Conservation (phyloP, 1,284 basidiomycete species). For the Rhodotorula sp. region DNA sequence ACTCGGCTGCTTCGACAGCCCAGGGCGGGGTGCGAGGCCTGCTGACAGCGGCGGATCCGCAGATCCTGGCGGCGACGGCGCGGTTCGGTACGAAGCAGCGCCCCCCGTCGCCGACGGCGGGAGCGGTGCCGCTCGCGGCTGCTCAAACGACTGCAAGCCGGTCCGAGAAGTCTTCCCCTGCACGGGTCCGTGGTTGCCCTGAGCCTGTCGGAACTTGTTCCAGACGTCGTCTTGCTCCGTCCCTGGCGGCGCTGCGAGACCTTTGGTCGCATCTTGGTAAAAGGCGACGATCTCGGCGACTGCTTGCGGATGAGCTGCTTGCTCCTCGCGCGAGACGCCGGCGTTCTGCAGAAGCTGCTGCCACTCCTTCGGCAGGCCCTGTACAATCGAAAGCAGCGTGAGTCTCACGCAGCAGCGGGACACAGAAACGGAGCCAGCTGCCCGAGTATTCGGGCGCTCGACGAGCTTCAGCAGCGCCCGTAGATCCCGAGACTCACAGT, state of each 20-base stretch:
- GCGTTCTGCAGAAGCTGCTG: slow-evolving; percentile 94
- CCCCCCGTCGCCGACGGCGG: slow-evolving; percentile 29
- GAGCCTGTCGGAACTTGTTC: slow-evolving; percentile 62
- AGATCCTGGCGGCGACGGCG: slow-evolving; percentile 26
- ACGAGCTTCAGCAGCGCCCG: too few relatives aligned
- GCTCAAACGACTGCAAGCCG: slow-evolving; percentile 28
- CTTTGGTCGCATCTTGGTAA: slow-evolving; percentile 64
- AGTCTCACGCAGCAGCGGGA: not conserved
- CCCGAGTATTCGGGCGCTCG: too few relatives aligned
- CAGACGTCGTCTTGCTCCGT: slow-evolving; percentile 62
- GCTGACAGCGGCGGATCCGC: slow-evolving; percentile 17
- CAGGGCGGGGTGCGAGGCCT: slow-evolving; percentile 19
- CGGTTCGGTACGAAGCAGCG: slow-evolving; percentile 23
- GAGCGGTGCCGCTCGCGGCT: slow-evolving; percentile 38
- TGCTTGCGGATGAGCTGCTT: slow-evolving; percentile 96
- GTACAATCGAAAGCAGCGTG: not conserved
- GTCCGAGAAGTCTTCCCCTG: slow-evolving; percentile 1
- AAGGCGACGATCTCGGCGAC: slow-evolving; percentile 99
- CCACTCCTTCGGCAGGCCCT: slow-evolving; percentile 95
- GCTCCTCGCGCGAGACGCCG: slow-evolving; percentile 89
- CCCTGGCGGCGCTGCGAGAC: slow-evolving; percentile 43
- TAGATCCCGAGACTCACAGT: slow-evolving; percentile 33
- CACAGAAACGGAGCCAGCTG: too few relatives aligned
- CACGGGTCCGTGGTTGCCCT: not conserved
- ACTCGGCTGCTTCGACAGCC: slow-evolving; percentile 8